Conservation (phyloP, 805 yeast species). For the Wickerhamomyces queroliae region DNA sequence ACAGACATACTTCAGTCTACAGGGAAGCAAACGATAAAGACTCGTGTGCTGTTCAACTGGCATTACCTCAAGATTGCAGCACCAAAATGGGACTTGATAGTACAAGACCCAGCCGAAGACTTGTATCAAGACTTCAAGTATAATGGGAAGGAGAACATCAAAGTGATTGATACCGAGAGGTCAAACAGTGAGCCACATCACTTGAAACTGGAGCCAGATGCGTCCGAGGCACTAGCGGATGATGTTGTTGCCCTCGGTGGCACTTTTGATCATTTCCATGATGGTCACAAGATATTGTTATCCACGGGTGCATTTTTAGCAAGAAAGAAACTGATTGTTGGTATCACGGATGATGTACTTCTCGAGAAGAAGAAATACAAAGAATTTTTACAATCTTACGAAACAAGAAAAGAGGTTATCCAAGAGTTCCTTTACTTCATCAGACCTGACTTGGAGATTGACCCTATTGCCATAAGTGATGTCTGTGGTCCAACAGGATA, state of each 20-base stretch:
- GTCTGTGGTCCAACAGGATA: constrained; percentile 92
- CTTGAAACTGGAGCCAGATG: constrained; percentile 11
- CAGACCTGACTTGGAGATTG: constrained; percentile 40
- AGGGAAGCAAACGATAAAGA: constrained; percentile 8
- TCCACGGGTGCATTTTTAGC: constrained; percentile 67
- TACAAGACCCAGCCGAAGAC: constrained; percentile 13
- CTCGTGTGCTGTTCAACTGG: constrained; percentile 18
- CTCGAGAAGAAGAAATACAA: constrained; percentile 70
- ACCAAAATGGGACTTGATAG: constrained; percentile 15
- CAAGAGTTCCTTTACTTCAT: constrained; percentile 41
- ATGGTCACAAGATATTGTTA: constrained; percentile 85
- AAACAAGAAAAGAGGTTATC: constrained; percentile 42
- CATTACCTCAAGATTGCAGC: constrained; percentile 14
- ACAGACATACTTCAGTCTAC: constrained; percentile 8
- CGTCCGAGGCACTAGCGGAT: constrained; percentile 21
- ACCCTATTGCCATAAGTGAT: constrained; percentile 65
- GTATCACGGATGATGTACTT: constrained; percentile 74
- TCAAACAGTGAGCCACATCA: background rate
- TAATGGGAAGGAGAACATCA: constrained; percentile 5
- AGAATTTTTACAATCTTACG: constrained; percentile 56
- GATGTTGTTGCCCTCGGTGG: constrained; percentile 76
- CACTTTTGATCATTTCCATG: constrained; percentile 94
- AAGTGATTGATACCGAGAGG: constrained; percentile 7
- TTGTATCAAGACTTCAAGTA: constrained; percentile 6
- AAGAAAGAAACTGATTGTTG: constrained; percentile 54